phyloP scores from a whole-genome alignment of 768 basidiomycete genomes.

The Collybiopsis confluens region DNA sequence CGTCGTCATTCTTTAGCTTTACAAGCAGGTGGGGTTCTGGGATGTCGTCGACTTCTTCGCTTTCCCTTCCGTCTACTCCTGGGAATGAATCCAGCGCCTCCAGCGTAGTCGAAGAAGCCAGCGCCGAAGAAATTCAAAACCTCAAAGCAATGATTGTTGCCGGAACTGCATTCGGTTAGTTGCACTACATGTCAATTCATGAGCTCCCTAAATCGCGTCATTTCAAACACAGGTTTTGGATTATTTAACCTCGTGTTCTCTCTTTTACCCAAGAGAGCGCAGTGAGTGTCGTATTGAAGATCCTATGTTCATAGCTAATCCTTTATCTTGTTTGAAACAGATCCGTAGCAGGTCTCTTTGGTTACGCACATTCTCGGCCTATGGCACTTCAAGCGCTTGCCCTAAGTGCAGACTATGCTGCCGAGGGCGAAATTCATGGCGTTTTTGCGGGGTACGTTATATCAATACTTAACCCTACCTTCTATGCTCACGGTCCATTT shows the following conservation, averaged over 20 bases:
- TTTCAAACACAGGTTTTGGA: constrained; percentile 45
- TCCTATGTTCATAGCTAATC: no score
- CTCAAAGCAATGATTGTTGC: constrained; percentile 71
- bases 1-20: constrained; percentile 13
- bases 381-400: constrained; percentile 66
- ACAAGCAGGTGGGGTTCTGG: constrained; percentile 22
- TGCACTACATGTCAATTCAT: neutral
- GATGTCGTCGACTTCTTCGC: constrained; percentile 34
- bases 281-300: constrained; percentile 37
- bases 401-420: constrained; percentile 44
- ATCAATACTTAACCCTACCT: neutral
- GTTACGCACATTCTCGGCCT: constrained; percentile 68
- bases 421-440: constrained; percentile 65
- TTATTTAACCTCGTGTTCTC: constrained; percentile 81
- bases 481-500: neutral
- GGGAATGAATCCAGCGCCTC: constrained; percentile 18
- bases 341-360: constrained; percentile 69
- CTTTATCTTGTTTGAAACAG: constrained; percentile 26
- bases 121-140: constrained; percentile 17
- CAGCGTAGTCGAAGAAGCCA: constrained; percentile 14
- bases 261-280: constrained; percentile 64
- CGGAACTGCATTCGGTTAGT: constrained; percentile 72
- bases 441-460: constrained; percentile 67
- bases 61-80: constrained; percentile 12
- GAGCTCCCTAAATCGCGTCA: neutral